Base-by-base conservation (phyloP, 108 stramenopile genomes). In the Nannochloropsis salina region DNA sequence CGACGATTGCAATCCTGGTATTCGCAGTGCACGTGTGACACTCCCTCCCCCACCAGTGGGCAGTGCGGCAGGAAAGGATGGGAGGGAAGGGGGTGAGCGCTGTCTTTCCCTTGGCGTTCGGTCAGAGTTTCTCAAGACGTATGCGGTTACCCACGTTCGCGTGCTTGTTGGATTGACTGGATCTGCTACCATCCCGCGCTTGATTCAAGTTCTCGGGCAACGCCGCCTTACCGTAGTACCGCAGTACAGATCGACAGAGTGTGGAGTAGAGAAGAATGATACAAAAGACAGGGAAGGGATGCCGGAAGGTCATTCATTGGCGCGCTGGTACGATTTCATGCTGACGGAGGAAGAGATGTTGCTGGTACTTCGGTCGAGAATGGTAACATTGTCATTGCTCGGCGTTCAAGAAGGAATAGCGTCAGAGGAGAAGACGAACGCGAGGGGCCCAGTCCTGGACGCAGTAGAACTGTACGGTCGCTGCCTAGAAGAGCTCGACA, bases 301-400 rank as follows among this genome's bases (percentile, higher is more conserved):
- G 61, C 15, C 3, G 61, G 61, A 31, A 31, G 31, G 31, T 1
- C 31, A 31, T 31, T 31, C 31, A 31, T 31, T 31, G 31, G 61
- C 20, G 6, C 15, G 61, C 20, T 74, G 61, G 61, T 74, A 74
- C 61, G 61, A 74, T n/a, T 74, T 74, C 3, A n/a, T n/a, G 61
- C n/a, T 74, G 61, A 74, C 61, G 61, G 61, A 74, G 61, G 61
- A 74, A n/a, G 61, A 74, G n/a, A 74, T 74, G 61, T 4, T 74
- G 5, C n/a, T 15, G 61, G 61, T n/a, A 15, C 61, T 15, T 15
- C 3, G n/a, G 61, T 15, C 61, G 61, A 74, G 20, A 74, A 74
- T 74, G 61, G 61, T 74, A n/a, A 74, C 61, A 15, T 74, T 74
- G 61, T 74, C 61, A 4, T 74, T 74, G 61, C 15, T 74, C 61